These are phyloP conservation scores for Rhodocollybia butyracea DNA, from an alignment of 768 basidiomycete genomes.

Conservation along the genomic window DNA sequence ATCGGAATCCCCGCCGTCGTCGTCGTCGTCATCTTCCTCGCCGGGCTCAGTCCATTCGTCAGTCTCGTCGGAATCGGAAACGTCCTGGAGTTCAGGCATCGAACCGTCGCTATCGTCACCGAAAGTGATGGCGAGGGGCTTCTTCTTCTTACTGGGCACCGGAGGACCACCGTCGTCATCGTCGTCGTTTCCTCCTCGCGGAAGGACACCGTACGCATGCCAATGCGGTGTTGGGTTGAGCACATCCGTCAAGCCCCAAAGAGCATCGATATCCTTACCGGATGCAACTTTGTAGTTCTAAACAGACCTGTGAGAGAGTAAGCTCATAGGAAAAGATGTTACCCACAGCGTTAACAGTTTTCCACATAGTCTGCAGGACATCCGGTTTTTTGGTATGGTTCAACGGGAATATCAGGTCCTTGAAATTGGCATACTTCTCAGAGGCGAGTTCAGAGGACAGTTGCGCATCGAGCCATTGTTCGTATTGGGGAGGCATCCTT, in stretches of 20 bases:
- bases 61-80: conserved; percentile 58
- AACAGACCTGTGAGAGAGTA: neutral
- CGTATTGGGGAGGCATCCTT: conserved; percentile 57
- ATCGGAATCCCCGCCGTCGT: conserved; percentile 30
- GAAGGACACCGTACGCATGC: conserved; percentile 40
- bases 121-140: conserved; percentile 49
- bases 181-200: conserved; percentile 22
- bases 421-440: conserved; percentile 43
- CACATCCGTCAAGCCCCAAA: conserved; percentile 59
- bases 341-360: conserved; percentile 53
- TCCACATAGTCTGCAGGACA: conserved; percentile 64
- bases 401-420: conserved; percentile 57
- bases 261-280: conserved; percentile 53
- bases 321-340: conserved; percentile 2
- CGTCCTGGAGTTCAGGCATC: conserved; percentile 67
- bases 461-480: conserved; percentile 69
- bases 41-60: conserved; percentile 29
- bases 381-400: conserved; percentile 46
- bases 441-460: conserved; percentile 58
- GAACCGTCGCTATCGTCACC: conserved; percentile 46
- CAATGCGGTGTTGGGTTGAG: conserved; percentile 56
- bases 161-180: conserved; percentile 15
- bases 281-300: conserved; percentile 61
- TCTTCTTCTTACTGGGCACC: conserved; percentile 28
- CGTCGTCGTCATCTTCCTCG: conserved; percentile 37